Base-by-base conservation (phyloP, 2,329 filamentous ascomycete genomes). In the Botryotinia convoluta region DNA sequence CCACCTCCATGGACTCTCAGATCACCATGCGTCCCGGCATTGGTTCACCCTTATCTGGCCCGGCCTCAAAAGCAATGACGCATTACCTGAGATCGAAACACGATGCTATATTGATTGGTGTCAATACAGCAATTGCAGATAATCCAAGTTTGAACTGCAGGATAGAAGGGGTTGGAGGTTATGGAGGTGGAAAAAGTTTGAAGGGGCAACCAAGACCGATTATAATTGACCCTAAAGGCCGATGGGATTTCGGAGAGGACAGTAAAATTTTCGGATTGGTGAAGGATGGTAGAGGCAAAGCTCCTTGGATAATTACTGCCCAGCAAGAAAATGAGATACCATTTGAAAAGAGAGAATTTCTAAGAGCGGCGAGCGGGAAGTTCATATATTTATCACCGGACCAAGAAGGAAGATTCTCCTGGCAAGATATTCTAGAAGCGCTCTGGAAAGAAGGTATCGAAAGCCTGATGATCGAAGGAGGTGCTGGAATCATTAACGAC, bases 391-490 rank as follows among this genome's bases (percentile, higher is more conserved):
- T 73, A 54, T 57, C 71, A 22, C 12, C 35, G 14, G 72, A 71
- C 26, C 14, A 65, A 16, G 22, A 20, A 3, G 54, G 57, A n/a
- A 54, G 37, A 10, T 68, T 68, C 20, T 37, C 51, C 10, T 72
- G 70, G 70, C 9, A 2, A 20, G 22, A 68, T 35, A 72, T 72
- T 8, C 14, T 72, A 16, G 20, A 26, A 32, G 59, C 14, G 16
- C 62, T 72, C n/a, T 14, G 16, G 37, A 51, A 44, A 26, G 61
- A 72, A 22, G 77, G 78, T 29, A 69, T 97, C 62, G 82, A 83
- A 70, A 97, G 94, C 80, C 86, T 98, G 73, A 98, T 98, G 95
- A 87, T 98, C 67, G 95, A 98, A 82, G 95, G 95, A 0, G 95
- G 95, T 18, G 95, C 89, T 0, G 85, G 86, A 18, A 90, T 98